These are phyloP conservation scores for Bretschneidera sinensis DNA, from an alignment of 345 rosid species.

Conservation along the genomic window DNA sequence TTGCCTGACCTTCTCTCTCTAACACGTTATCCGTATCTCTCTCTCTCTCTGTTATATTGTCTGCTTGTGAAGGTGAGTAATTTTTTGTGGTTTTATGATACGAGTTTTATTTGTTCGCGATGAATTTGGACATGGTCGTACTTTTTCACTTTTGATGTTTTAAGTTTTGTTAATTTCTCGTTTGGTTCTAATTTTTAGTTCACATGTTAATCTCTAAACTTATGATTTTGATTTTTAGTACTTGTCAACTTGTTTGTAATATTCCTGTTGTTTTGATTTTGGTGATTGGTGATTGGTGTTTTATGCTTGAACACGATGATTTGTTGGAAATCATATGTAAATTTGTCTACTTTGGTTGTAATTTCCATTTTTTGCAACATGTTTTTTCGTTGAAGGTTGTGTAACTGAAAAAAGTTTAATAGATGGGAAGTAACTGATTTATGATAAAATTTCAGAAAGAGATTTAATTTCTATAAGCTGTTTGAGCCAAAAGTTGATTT, in stretches of 20 bases:
- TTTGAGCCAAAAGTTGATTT: conserved; percentile 1
- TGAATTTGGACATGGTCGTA: background rate
- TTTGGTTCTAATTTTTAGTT: background rate
- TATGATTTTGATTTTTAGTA: background rate
- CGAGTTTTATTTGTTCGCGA: background rate
- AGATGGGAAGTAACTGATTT: conserved; percentile 16
- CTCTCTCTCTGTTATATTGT: background rate
- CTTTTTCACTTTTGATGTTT: too few relatives aligned
- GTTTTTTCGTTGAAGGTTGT: background rate
- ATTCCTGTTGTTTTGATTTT: conserved; percentile 3
- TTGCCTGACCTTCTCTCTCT: conserved; percentile 13
- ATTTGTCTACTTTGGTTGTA: background rate
- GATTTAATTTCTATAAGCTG: conserved; percentile 1
- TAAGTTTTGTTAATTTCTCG: background rate
- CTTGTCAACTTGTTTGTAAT: background rate
- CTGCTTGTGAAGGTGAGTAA: conserved; percentile 11
- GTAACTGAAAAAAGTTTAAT: conserved; percentile 1
- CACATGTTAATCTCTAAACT: background rate
- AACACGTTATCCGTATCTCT: background rate
- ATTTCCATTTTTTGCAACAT: background rate
- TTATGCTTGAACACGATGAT: conserved; percentile 9
- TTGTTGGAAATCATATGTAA: background rate
- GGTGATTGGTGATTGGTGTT: conserved; percentile 5
- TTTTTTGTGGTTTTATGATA: background rate
- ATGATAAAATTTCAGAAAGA: background rate